Conservation (phyloP, 2,329 filamentous ascomycete species). For the Lecanoromycetidae sp. region DNA sequence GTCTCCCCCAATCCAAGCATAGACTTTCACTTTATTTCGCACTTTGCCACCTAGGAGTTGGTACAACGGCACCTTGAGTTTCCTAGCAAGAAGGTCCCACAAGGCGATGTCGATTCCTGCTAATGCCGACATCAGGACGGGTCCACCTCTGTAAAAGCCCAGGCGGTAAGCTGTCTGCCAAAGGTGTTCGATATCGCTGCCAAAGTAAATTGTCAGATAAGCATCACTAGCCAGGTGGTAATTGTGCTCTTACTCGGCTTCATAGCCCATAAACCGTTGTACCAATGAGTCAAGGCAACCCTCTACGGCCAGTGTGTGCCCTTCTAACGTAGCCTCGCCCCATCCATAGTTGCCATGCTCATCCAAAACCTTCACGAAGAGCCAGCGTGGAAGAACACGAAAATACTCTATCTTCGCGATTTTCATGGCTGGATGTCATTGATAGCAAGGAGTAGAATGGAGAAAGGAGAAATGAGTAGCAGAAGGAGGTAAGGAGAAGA, state of each 20-base stretch:
- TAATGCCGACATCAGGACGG: slow-evolving; percentile 68
- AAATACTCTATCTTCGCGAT: slow-evolving; percentile 66
- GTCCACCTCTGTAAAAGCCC: slow-evolving; percentile 65
- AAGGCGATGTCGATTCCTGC: slow-evolving; percentile 68
- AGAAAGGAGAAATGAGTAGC: neutral
- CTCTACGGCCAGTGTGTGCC: slow-evolving; percentile 61
- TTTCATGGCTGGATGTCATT: neutral
- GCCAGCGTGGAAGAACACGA: slow-evolving; percentile 60
- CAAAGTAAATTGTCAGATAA: slow-evolving; percentile 11
- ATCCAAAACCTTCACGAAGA: slow-evolving; percentile 66
- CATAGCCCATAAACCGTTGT: slow-evolving; percentile 50
- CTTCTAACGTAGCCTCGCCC: slow-evolving; percentile 65
- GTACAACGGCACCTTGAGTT: slow-evolving; percentile 55
- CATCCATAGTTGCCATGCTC: slow-evolving; percentile 53
- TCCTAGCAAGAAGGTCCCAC: slow-evolving; percentile 62
- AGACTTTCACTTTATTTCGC: slow-evolving; percentile 56
- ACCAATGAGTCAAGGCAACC: slow-evolving; percentile 58
- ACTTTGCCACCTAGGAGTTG: slow-evolving; percentile 64
- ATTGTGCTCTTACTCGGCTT: slow-evolving; percentile 49
- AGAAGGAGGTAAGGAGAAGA: slow-evolving; percentile 10
- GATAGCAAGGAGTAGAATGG: slow-evolving; percentile 2
- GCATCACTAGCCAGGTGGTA: slow-evolving; percentile 5
- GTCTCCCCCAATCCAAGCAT: slow-evolving; percentile 69
- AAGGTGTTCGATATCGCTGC: slow-evolving; percentile 59
- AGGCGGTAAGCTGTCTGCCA: slow-evolving; percentile 63